Base-by-base conservation (phyloP, 1,284 basidiomycete species). In the Irpex sp. region DNA sequence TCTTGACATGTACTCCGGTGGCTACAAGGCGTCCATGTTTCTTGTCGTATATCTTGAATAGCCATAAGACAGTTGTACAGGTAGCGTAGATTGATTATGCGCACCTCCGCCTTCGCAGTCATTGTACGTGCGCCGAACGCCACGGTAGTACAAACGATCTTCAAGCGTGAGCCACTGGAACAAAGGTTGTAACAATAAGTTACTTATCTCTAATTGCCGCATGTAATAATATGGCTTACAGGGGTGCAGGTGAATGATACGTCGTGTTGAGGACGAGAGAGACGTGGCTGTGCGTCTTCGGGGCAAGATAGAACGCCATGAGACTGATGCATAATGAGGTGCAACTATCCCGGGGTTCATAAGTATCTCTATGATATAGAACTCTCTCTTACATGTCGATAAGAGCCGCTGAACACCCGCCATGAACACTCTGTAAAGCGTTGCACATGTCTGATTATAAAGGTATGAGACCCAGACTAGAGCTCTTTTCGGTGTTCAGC, bases 371-470 rank as follows among this genome's bases (percentile, higher is more conserved):
- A 19, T 9, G 11, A 56, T 26, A 36, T 15, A 40, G 3, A 19
- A 38, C 5, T 40, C 26, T 60, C 7, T 15, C 81, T 56, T 64
- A 83, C 84, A 81, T 60, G 66, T 86, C 85, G 49, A 86, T 75
- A 1, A 87, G 71, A 66, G 78, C 80, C 3, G 79, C 78, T 59
- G 77, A 75, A 67, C 84, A 86, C 36, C 79, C 85, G n/a, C 85
- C 84, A 55, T 86, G 85, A 49, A 85, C 69, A 34, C 68, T 80
- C n/a, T 76, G 79, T 2, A 62, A 69, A 0, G 76, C 71, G 62
- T 86, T 84, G 19, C 83, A 58, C 82, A 85, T 85, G 64, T 85
- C 84, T 85, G 40, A 13, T 19, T 4, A 51, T 1, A 9, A 51
- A 13, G 5, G 51, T 52, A 58, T 11, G 17, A 47, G n/a, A 36